Evolutionary conservation across 1,284 basidiomycete genomes (phyloP), one percentile per base, ranked within the genome.

Genomic region (Apiotrichum sp.): DNA sequence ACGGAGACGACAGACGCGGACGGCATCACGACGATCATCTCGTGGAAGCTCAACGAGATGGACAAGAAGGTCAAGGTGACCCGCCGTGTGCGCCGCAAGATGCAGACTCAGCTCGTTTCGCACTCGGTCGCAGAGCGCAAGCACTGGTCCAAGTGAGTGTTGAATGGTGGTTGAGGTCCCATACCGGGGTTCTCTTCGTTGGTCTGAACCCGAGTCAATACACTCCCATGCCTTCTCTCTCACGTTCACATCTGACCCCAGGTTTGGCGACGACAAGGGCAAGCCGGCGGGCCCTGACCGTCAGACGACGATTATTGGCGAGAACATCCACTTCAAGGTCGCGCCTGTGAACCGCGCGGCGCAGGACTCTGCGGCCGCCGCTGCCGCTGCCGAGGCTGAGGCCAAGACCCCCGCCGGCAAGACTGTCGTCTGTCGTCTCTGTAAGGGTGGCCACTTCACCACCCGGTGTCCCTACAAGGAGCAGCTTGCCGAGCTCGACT

Each of bases 381-480:
- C 82, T 22, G 75, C 80, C 32, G 79, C 81, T 8, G 90, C 92
- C 60, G 82, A 81, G 53, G 81, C 85, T 33, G 83, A 84, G 35
- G 78, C 88, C 67, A 92, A 90, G 76, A 77, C 76, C 34, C 83
- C 84, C 65, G 83, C 89, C 33, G 83, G 78, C 53, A 92, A 92
- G 74, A 91, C 92, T 70, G 90, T 99, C 62, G 80, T 84, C 52
- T 99, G 95, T 82, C 85, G 96, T 67, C 79, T 96, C 57, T 98
- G 96, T 80, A 92, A 95, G 75, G 95, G 95, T 56, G 89, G 89
- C 65, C 96, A 98, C 79, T 98, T 93, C 77, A 99, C 96, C 10
- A 88, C 93, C 60, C 93, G 93, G 76, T 98, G 96, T 83, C 96
- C 96, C 10, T 96, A 96, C 83, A 96, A 93, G 78, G 93, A 98